Evolutionary conservation across 2,329 filamentous ascomycete genomes (phyloP).

Genomic region (Zasmidium angulare): DNA sequence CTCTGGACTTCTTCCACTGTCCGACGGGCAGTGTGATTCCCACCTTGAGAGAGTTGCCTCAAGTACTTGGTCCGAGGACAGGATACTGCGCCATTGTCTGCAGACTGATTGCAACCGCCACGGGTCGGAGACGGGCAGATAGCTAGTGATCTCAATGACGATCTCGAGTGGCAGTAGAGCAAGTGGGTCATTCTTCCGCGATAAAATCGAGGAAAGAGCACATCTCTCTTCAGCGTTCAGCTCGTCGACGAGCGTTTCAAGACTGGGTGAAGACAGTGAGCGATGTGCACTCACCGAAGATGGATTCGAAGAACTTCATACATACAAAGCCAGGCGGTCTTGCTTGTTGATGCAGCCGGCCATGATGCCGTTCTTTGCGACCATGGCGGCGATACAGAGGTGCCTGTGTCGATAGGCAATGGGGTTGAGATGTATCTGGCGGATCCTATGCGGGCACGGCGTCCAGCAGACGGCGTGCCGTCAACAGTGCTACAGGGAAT

Average conservation of each 20-base stretch:
- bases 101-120: conserved; percentile 37
- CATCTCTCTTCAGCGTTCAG: conserved; percentile 15
- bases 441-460: conserved; percentile 1
- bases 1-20: neutral
- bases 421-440: neutral
- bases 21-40: neutral
- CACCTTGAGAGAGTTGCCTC: neutral
- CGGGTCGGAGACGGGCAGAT: conserved; percentile 23
- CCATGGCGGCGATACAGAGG: neutral
- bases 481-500: neutral
- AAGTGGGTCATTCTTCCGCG: conserved; percentile 34
- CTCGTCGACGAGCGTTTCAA: conserved; percentile 13
- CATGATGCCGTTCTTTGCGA: neutral
- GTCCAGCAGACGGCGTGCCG: conserved; percentile 1
- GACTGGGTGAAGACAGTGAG: conserved; percentile 11
- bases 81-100: conserved; percentile 32
- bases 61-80: conserved; percentile 26
- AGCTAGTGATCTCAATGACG: conserved; percentile 35
- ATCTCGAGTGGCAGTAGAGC: conserved; percentile 40
- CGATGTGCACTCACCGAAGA: neutral
- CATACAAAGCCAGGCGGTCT: conserved; percentile 8
- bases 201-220: conserved; percentile 8
- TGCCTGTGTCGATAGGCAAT: neutral
- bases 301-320: neutral
- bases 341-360: neutral